Evolutionary conservation across 2,329 filamentous ascomycete genomes (phyloP).

Genomic region (Penicillium sp.): DNA sequence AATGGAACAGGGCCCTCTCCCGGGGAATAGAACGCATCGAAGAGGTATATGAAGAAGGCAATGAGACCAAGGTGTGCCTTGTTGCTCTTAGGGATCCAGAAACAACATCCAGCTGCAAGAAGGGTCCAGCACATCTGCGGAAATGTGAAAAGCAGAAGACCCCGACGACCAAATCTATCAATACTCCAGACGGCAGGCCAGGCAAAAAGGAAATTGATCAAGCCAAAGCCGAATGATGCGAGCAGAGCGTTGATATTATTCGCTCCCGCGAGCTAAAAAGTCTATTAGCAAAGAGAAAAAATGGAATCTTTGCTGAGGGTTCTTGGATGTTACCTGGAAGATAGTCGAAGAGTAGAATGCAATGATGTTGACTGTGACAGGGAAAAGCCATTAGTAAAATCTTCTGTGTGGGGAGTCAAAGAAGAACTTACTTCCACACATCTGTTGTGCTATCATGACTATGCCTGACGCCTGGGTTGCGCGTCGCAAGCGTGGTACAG

Average conservation of each 20-base stretch:
- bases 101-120: slow-evolving; percentile 24
- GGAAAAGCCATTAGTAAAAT: neutral
- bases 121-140: slow-evolving; percentile 29
- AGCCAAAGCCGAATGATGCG: slow-evolving; percentile 28
- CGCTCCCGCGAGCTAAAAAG: slow-evolving; percentile 5
- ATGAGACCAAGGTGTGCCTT: slow-evolving; percentile 19
- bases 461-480: slow-evolving; percentile 27
- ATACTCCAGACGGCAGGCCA: slow-evolving; percentile 30
- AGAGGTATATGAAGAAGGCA: slow-evolving; percentile 52
- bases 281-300: neutral
- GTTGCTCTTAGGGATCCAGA: slow-evolving; percentile 16
- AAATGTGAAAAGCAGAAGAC: slow-evolving; percentile 29
- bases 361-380: slow-evolving; percentile 29
- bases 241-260: slow-evolving; percentile 21
- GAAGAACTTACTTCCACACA: slow-evolving; percentile 28
- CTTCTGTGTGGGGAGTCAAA: neutral
- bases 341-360: slow-evolving; percentile 31
- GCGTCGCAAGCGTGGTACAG: slow-evolving; percentile 22
- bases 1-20: slow-evolving; percentile 24
- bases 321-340: slow-evolving; percentile 7
- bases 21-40: slow-evolving; percentile 70
- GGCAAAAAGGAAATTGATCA: slow-evolving; percentile 32
- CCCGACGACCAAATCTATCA: slow-evolving; percentile 26
- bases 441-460: slow-evolving; percentile 32
- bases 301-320: neutral